Base-by-base conservation (phyloP, 23 red algal species). In the Cyanidium caldarium region DNA sequence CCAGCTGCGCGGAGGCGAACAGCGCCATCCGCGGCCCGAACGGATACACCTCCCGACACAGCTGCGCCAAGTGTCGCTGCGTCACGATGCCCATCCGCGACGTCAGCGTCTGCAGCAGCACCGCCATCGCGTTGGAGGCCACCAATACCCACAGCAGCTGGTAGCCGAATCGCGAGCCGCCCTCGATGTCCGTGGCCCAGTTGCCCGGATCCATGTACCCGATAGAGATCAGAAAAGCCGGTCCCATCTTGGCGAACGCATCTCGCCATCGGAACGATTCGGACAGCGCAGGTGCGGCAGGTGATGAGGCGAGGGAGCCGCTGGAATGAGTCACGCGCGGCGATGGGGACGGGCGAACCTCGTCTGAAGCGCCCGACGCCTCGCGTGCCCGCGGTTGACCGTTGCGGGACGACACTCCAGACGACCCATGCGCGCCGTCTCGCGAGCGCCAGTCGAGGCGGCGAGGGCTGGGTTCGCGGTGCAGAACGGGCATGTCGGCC, bases 141-240 rank as follows among this genome's bases (percentile, higher is more conserved):
- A 88, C 43, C 65, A 95, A 69, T 26, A 83, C 83, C 90, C 90
- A 95, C 2, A 95, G 75, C 0, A 88, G 72, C 1, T 44, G 39
- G 68, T 95, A 95, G 28, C 80, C 58, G 38, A 79, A 72, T 2
- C 61, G 67, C 28, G 75, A 44, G 19, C 90, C 90, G 33, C 69
- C 83, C 58, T 94, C 77, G 37, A 81, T 70, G 35, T 81, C 66
- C 1, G 77, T 71, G 2, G 77, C 77, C 77, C 77, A 81, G 65
- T 81, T 81, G 7, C 77, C 77, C 25, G 77, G 77, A 28, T 81
- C 77, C 68, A 81, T 42, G 58, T 81, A 81, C 33, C 77, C 77
- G 20, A 81, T 86, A 31, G 84, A 86, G 15, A 98, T 81, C 16
- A 98, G 69, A 51, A 98, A 98, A 2, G 92, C 92, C 0, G 92